Conservation (phyloP, 371 early-diverging fungal genomes). For the Mucor irregularis region DNA sequence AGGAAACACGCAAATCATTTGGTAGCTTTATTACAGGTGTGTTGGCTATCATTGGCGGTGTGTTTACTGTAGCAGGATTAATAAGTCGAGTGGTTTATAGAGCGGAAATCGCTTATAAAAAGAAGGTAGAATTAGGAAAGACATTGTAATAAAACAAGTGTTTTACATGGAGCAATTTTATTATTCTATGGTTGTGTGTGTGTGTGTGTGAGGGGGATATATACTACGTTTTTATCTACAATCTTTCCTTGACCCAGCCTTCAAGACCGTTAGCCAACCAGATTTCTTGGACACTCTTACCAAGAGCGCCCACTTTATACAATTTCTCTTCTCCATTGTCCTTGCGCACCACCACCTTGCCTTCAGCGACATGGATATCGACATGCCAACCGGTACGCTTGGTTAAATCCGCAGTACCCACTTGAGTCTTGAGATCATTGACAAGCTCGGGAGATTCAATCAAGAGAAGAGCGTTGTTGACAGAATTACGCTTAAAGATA, state of each 20-base stretch:
- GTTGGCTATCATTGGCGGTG: constrained; percentile 94
- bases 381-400: constrained; percentile 76
- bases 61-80: constrained; percentile 93
- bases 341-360: constrained; percentile 51
- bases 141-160: constrained; percentile 19
- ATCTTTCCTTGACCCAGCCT: constrained; percentile 79
- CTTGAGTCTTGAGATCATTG: constrained; percentile 55
- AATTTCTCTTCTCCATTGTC: constrained; percentile 45
- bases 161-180: background rate
- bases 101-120: constrained; percentile 77
- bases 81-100: constrained; percentile 89
- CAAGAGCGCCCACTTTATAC: constrained; percentile 73
- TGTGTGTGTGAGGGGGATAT: too few relatives aligned
- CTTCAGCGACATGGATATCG: constrained; percentile 55
- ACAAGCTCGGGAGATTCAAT: constrained; percentile 88
- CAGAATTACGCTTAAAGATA: constrained; percentile 95
- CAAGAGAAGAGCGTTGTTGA: constrained; percentile 92
- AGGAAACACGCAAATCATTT: constrained; percentile 82
- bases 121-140: constrained; percentile 91
- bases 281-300: constrained; percentile 91
- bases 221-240: constrained; percentile 20
- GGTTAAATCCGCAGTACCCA: constrained; percentile 56
- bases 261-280: constrained; percentile 91
- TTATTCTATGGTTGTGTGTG: background rate
- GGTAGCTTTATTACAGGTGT: constrained; percentile 86